Base-by-base conservation (phyloP, 1,139 yeast species). In the Geotrichum carabidarum region DNA sequence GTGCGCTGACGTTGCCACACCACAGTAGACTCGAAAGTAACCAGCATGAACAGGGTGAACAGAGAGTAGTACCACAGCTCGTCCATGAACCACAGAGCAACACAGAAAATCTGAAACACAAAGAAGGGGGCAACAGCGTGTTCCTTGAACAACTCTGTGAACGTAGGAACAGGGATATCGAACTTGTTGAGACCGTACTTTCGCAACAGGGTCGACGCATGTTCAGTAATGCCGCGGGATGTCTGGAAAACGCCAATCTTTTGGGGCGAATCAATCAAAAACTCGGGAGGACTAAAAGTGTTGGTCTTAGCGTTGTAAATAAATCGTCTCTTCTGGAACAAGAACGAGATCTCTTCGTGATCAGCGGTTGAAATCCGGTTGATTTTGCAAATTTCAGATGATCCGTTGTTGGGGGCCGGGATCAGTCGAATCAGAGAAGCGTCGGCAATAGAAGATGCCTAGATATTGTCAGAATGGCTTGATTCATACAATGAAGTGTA, bases 51-150 rank as follows among this genome's bases (percentile, higher is more conserved):
- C 61, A 93, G 77, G 34, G 96, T 87, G 72, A 94, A 90, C 59
- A 94, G 74, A 5, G 98, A 90, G 68, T 86, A 87, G 72, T 91
- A 91, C 98, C 98, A 93, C 75, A 88, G 86, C 63, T 91, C 98
- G 72, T 94, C 99, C 82, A 93, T 81, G 67, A 89, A 80, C 98
- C 98, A 94, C 60, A 94, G 78, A 14, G 94, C 95, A 55, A 93
- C 95, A 68, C 98, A 91, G 70, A 93, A 93, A 58, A 93, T 79
- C 74, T 93, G 99, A 75, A 93, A 93, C 34, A 93, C 96, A 65
- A 93, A 93, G 71, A 94, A 88, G 9, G 99, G 99, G 11, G 99
- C 98, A 48, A 94, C 95, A 6, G 98, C 99, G 70, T 93, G 99
- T 71, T 93, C 99, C 69, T 89, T 86, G 76, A 93, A 93, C 66